Percentiles rank a stretch among this genome's conserved stretches.
These are phyloP conservation scores for Yamadazyma sp. DNA, from an alignment of 1,139 yeast genomes.

Conservation along the genomic window DNA sequence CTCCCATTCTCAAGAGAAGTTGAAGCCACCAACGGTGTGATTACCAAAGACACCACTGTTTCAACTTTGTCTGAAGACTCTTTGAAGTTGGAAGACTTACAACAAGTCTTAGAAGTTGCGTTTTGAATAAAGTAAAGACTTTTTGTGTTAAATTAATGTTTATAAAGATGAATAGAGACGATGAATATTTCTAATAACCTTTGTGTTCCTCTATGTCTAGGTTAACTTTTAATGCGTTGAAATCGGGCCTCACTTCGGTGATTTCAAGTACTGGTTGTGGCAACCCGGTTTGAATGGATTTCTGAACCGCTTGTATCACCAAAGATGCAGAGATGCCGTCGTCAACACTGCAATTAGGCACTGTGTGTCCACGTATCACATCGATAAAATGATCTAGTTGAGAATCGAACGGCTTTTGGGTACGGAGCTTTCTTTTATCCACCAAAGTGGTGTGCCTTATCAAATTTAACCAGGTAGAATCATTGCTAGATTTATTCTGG, in stretches of 20 bases:
- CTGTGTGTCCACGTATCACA: conserved; percentile 27
- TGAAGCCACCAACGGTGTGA: conserved; percentile 50
- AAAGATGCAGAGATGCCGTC: conserved; percentile 41
- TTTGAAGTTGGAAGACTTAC: conserved; percentile 1
- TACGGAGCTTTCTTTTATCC: conserved; percentile 15
- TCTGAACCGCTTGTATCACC: conserved; percentile 35
- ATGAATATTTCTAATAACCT: background rate
- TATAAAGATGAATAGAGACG: background rate
- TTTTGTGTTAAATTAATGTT: background rate
- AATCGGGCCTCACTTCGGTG: conserved; percentile 25
- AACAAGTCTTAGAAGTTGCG: conserved; percentile 1
- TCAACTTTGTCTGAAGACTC: conserved; percentile 2
- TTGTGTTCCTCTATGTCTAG: conserved; percentile 1
- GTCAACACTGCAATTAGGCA: conserved; percentile 35
- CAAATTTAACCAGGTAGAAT: conserved; percentile 22
- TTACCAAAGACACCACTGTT: conserved; percentile 12
- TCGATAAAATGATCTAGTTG: conserved; percentile 42
- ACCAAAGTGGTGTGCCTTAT: conserved; percentile 14
- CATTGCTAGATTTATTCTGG: conserved; percentile 22
- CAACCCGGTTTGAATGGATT: conserved; percentile 34
- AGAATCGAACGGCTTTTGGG: conserved; percentile 35
- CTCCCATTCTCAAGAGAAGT: conserved; percentile 40
- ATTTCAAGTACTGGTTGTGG: conserved; percentile 33
- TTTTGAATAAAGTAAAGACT: background rate
- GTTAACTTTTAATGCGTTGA: conserved; percentile 17